Evolutionary conservation across 2,329 filamentous ascomycete species (phyloP).

Genomic region (Fusarium sp.): DNA sequence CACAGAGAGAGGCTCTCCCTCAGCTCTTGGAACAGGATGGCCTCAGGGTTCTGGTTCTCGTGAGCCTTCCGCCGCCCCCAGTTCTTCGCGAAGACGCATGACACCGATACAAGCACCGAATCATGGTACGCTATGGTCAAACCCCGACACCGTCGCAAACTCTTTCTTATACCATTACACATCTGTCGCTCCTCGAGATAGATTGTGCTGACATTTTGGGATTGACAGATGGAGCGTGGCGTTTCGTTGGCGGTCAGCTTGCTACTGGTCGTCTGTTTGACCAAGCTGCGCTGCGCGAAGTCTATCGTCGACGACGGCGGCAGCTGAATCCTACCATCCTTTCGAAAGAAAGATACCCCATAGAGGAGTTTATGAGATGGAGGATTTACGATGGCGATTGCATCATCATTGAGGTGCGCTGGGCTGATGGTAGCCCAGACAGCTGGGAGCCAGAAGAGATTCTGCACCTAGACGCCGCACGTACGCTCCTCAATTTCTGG

Average conservation of each 20-base stretch:
- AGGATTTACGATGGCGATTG: background rate
- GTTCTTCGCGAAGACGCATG: background rate
- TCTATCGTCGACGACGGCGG: background rate
- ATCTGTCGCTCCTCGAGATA: background rate
- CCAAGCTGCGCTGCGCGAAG: background rate
- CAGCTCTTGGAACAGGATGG: too few species aligned
- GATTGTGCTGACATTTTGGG: background rate
- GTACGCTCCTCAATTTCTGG: background rate
- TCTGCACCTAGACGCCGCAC: background rate
- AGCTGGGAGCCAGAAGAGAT: conserved; percentile 4
- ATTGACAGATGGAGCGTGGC: background rate
- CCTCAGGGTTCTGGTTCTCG: background rate
- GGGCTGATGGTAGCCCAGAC: background rate
- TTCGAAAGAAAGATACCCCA: background rate
- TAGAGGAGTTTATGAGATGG: background rate
- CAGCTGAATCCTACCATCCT: background rate
- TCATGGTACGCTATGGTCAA: background rate
- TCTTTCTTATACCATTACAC: background rate
- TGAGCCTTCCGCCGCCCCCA: background rate
- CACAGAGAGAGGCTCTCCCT: background rate
- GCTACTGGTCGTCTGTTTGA: background rate
- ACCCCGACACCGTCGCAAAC: background rate
- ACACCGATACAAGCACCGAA: background rate
- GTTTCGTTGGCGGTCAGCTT: background rate
- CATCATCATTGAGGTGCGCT: background rate